These are phyloP conservation scores for Cardamine occulta DNA, from an alignment of 345 rosid genomes.

Conservation along the genomic window DNA sequence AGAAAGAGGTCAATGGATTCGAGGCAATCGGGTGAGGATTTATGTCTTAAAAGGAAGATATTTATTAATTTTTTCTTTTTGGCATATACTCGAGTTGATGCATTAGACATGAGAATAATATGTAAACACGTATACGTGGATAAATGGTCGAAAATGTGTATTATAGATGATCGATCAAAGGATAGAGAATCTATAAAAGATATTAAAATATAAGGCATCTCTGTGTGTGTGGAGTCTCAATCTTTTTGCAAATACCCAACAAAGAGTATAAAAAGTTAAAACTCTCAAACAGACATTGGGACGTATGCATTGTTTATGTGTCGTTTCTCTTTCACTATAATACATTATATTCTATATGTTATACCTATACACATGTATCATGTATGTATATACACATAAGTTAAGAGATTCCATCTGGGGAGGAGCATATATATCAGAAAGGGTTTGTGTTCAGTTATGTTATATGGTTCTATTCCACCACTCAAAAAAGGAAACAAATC, in stretches of 20 bases:
- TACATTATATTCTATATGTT: not conserved
- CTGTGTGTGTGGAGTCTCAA: constrained; percentile 41
- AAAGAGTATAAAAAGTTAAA: constrained; percentile 30
- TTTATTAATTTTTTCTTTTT: constrained; percentile 2
- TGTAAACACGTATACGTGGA: constrained; percentile 7
- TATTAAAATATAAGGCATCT: constrained; percentile 38
- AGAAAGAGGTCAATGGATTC: not conserved
- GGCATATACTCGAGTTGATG: constrained; percentile 40
- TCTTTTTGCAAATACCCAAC: constrained; percentile 46
- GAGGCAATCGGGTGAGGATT: constrained; percentile 40
- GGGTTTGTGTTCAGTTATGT: constrained; percentile 25
- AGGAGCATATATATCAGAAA: constrained; percentile 7
- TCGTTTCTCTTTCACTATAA: constrained; percentile 27
- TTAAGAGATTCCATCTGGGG: constrained; percentile 31
- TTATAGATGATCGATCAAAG: constrained; percentile 21
- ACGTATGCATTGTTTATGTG: constrained; percentile 42
- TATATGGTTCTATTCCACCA: constrained; percentile 34
- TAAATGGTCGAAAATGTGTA: not conserved
- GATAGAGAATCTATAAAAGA: constrained; percentile 41
- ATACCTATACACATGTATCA: not conserved
- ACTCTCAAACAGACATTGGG: constrained; percentile 34
- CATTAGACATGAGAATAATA: constrained; percentile 28
- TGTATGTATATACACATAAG: constrained; percentile 5
- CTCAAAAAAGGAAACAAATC: constrained; percentile 21
- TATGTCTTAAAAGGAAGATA: constrained; percentile 20